Conservation (phyloP, 2,329 filamentous ascomycete genomes). For the Capronia coronata region DNA sequence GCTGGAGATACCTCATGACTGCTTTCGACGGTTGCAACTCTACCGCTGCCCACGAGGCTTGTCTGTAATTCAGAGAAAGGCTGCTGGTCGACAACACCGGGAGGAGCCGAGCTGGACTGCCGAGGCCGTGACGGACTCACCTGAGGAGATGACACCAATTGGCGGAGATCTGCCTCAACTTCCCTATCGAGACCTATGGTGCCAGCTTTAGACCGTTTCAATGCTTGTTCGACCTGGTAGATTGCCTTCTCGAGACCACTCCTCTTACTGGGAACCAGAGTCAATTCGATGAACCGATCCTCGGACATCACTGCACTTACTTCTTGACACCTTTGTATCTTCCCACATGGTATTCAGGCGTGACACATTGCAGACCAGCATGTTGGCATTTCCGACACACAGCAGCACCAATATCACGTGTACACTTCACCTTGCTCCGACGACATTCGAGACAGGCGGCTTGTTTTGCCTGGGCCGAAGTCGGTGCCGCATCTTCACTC, state of each 20-base stretch:
- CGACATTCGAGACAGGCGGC: constrained; percentile 54
- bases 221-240: constrained; percentile 65
- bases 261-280: constrained; percentile 53
- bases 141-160: constrained; percentile 46
- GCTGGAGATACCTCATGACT: constrained; percentile 27
- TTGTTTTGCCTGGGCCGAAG: constrained; percentile 20
- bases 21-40: constrained; percentile 29
- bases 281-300: background rate
- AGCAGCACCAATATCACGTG: constrained; percentile 47
- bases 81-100: background rate
- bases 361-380: constrained; percentile 55
- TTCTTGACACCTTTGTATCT: constrained; percentile 72
- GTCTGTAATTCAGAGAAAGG: constrained; percentile 13
- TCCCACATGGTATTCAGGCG: constrained; percentile 66
- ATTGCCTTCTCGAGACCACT: constrained; percentile 68
- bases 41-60: constrained; percentile 4
- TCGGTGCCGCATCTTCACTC: constrained; percentile 13
- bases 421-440: constrained; percentile 62
- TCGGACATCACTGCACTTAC: constrained; percentile 40
- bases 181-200: constrained; percentile 39
- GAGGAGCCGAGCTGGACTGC: constrained; percentile 6
- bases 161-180: constrained; percentile 44
- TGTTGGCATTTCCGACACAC: constrained; percentile 58
- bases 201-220: constrained; percentile 50
- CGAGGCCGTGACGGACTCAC: constrained; percentile 31